phyloP scores from a whole-genome alignment of 345 rosid genomes.

The Eucalyptus cloeziana region DNA sequence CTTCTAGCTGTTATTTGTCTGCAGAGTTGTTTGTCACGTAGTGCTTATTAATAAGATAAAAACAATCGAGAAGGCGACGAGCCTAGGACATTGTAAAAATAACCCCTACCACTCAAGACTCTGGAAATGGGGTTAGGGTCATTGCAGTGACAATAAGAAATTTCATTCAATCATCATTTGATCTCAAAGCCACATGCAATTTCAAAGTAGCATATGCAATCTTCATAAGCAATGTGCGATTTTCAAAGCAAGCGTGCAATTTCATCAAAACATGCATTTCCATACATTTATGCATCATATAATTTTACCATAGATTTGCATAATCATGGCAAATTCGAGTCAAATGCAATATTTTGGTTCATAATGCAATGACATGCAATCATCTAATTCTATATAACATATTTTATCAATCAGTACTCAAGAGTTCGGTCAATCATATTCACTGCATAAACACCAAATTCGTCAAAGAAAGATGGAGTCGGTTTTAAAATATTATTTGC shows the following conservation, averaged over 20 bases:
- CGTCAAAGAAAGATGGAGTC: not conserved
- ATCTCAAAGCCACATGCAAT: not conserved
- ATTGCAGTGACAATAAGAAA: too few relatives aligned
- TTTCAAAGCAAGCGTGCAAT: not conserved
- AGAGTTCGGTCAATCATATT: not conserved
- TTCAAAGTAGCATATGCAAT: not conserved
- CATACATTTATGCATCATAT: not conserved
- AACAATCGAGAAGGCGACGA: too few relatives aligned
- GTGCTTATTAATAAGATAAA: too few relatives aligned
- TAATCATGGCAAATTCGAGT: not conserved
- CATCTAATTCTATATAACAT: not conserved
- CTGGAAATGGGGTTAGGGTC: too few relatives aligned
- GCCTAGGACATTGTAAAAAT: too few relatives aligned
- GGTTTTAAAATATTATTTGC: too few relatives aligned
- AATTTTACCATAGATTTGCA: not conserved
- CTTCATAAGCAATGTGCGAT: not conserved
- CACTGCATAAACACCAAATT: not conserved
- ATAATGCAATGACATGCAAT: not conserved
- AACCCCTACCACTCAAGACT: too few relatives aligned
- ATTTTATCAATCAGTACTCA: not conserved
- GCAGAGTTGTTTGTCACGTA: too few relatives aligned
- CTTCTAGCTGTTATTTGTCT: too few relatives aligned
- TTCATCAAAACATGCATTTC: not conserved
- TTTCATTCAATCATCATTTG: not conserved
- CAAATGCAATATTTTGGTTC: not conserved